phyloP scores from a whole-genome alignment of 164 flowering plant genomes.

The Liquidambar formosana region DNA sequence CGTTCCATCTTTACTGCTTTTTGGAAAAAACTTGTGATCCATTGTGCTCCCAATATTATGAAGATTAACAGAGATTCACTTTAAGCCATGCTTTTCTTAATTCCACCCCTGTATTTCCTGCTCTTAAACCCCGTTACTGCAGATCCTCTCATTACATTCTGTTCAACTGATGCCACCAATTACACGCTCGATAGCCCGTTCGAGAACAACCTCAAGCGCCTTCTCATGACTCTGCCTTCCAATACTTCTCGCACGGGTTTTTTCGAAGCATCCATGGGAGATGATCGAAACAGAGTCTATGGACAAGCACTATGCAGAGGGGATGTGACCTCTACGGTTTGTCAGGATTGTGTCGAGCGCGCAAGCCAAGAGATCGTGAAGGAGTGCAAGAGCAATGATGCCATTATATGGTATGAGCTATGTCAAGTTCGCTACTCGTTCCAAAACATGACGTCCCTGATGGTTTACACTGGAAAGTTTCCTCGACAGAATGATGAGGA shows the following conservation, averaged over 20 bases:
- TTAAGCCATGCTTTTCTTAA: background rate
- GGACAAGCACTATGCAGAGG: constrained; percentile 39
- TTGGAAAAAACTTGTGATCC: background rate
- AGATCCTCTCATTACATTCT: constrained; percentile 4
- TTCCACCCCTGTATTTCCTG: background rate
- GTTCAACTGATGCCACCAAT: background rate
- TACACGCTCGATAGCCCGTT: constrained; percentile 19
- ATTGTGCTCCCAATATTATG: background rate
- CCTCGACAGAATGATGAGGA: background rate
- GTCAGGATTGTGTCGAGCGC: constrained; percentile 19
- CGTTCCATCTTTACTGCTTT: background rate
- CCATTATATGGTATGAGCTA: constrained; percentile 24
- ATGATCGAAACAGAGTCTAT: constrained; percentile 17
- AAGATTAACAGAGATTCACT: background rate
- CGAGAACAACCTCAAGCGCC: constrained; percentile 21
- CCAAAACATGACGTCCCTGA: constrained; percentile 1
- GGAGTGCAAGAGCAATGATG: constrained; percentile 12
- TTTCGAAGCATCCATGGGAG: constrained; percentile 24
- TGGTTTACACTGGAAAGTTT: constrained; percentile 12
- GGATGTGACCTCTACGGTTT: constrained; percentile 15
- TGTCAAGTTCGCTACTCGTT: constrained; percentile 27
- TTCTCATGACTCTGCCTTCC: constrained; percentile 26
- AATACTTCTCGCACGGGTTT: constrained; percentile 18
- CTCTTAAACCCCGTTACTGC: background rate
- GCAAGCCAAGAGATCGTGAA: constrained; percentile 13